Base-by-base conservation (phyloP, 1,284 basidiomycete species). In the Trichosporon sp. region DNA sequence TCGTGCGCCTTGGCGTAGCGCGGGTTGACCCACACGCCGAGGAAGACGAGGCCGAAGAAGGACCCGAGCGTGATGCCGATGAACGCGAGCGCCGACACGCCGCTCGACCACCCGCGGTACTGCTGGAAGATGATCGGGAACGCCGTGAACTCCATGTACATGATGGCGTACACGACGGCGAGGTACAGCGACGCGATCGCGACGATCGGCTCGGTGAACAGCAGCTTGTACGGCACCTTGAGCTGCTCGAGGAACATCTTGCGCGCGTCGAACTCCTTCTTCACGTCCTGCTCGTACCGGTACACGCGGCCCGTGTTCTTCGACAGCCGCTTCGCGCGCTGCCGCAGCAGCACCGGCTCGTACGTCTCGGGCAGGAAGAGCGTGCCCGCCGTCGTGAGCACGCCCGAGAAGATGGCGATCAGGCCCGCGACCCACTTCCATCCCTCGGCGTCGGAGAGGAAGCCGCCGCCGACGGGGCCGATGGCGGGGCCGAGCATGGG, bases 341-440 rank as follows among this genome's bases (percentile, higher is more conserved):
- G 64, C 8, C 81, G 79, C 4, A 85, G 76, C 12, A 85, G 75
- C 3, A 83, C 79, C 0, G 84, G 83, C 0, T 81, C 77, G 71
- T 85, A 85, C 0, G 85, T 86, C 73, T 85, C 85, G 1, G 85
- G 83, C 25, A 78, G 74, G 51, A 78, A 70, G 63, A 81, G 60
- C 15, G 71, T 66, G 44, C 74, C 76, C 31, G 78, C 64, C 66
- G 81, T 70, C 31, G 82, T 82, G 47, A 80, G 74, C 58, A 80
- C 65, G 8, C 77, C 75, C 67, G 81, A 79, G 74, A 85, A 83
- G 65, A 84, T 76, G 72, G 89, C 86, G 83, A 90, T 87, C 53
- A 91, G 80, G 86, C 88, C 89, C 75, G 90, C 90, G 65, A 88
- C 88, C 84, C 85, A 85, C 44, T 82, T 68, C 85, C 84, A 85